Evolutionary conservation across 371 early-diverging fungal species (phyloP).

Genomic region (Lichtheimia corymbifera): DNA sequence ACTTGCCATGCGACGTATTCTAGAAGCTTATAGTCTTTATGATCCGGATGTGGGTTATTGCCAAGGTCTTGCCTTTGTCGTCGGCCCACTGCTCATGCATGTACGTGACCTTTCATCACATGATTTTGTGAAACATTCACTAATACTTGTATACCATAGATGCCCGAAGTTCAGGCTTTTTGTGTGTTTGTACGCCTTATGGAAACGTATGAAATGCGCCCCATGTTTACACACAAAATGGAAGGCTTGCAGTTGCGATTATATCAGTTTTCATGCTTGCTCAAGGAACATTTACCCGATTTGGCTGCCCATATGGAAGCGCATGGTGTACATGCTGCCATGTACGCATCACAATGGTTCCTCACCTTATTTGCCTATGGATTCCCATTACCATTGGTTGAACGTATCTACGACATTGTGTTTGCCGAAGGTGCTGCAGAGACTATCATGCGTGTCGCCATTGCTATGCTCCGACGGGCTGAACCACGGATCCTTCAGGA

Average conservation of each 20-base stretch:
- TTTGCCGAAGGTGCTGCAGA: slow-evolving; percentile 86
- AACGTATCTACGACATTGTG: slow-evolving; percentile 82
- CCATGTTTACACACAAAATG: slow-evolving; percentile 84
- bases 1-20: slow-evolving; percentile 73
- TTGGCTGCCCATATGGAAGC: slow-evolving; percentile 70
- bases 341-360: slow-evolving; percentile 95
- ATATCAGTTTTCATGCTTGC: slow-evolving; percentile 81
- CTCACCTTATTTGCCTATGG: slow-evolving; percentile 88
- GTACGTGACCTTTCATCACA: slow-evolving; percentile 37
- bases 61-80: slow-evolving; percentile 92
- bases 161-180: slow-evolving; percentile 92
- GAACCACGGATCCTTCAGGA: slow-evolving; percentile 63
- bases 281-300: slow-evolving; percentile 79
- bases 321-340: slow-evolving; percentile 79
- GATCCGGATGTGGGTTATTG: slow-evolving; percentile 93
- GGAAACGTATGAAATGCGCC: slow-evolving; percentile 87
- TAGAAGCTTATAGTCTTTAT: slow-evolving; percentile 88
- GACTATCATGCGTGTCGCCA: slow-evolving; percentile 85
- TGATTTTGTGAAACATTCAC: not conserved
- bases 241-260: slow-evolving; percentile 81
- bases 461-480: slow-evolving; percentile 84
- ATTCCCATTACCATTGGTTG: slow-evolving; percentile 76
- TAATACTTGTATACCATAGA: slow-evolving; percentile 37
- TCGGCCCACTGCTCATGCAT: slow-evolving; percentile 87
- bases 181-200: slow-evolving; percentile 87